These are phyloP conservation scores for Colletotrichum cuscutae DNA, from an alignment of 2,329 filamentous ascomycete genomes.

Conservation along the genomic window DNA sequence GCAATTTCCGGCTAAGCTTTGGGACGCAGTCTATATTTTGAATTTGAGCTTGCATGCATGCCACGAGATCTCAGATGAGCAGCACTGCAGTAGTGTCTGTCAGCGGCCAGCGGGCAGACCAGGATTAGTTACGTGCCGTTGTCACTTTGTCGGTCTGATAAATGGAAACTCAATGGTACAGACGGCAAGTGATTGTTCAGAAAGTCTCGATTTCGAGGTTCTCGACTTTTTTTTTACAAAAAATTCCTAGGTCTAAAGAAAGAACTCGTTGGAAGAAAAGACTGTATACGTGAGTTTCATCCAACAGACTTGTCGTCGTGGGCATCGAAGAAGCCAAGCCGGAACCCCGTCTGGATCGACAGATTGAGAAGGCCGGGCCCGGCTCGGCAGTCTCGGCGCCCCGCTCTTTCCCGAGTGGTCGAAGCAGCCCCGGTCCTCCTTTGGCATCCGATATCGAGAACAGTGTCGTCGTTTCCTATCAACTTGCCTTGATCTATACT, in stretches of 20 bases:
- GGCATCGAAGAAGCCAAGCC: background rate
- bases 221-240: too few relatives aligned
- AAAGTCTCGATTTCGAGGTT: background rate
- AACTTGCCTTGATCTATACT: background rate
- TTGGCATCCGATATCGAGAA: background rate
- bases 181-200: background rate
- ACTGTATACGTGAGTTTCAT: background rate
- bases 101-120: background rate
- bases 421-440: background rate
- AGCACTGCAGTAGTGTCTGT: background rate
- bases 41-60: background rate
- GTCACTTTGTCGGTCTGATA: background rate
- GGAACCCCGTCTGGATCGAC: background rate
- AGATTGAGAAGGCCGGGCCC: background rate
- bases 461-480: background rate
- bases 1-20: background rate
- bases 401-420: background rate
- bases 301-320: background rate
- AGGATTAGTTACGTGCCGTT: background rate
- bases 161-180: background rate
- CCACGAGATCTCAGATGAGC: too few relatives aligned
- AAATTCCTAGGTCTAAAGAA: background rate
- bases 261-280: background rate
- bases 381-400: background rate
- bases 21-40: background rate